Conservation (phyloP, 495 filamentous ascomycete genomes). For the Hyaloscypha finlandica region DNA sequence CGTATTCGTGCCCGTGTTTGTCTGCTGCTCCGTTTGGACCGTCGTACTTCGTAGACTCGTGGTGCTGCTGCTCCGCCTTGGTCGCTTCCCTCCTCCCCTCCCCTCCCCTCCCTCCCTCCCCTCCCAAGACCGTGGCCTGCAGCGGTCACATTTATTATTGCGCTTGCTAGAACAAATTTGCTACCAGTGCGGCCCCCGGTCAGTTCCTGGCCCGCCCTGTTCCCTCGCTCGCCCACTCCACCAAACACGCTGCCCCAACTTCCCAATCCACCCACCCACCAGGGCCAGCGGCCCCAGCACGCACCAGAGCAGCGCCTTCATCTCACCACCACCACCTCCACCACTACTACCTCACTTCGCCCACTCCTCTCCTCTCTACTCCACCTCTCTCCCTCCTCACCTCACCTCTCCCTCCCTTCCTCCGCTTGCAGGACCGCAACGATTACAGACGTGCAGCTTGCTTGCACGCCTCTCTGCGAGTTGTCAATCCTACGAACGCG, state of each 20-base stretch:
- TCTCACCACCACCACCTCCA: neutral
- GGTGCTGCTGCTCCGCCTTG: neutral
- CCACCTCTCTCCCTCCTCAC: slow-evolving; percentile 4
- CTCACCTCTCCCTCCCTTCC: slow-evolving; percentile 4
- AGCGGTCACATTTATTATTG: neutral
- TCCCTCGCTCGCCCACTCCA: neutral
- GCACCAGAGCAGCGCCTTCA: neutral
- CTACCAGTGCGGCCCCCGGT: neutral
- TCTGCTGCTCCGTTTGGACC: no score
- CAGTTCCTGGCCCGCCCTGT: neutral
- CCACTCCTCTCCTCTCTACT: slow-evolving; percentile 2
- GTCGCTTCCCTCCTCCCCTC: neutral
- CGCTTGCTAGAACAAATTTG: neutral
- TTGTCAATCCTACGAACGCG: slow-evolving; percentile 18
- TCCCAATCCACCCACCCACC: neutral
- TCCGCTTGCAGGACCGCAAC: slow-evolving; percentile 4
- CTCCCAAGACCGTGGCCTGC: neutral
- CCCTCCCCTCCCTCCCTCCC: neutral
- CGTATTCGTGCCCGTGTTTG: neutral
- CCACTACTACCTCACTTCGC: neutral
- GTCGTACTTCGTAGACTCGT: neutral
- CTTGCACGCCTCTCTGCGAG: slow-evolving; percentile 20
- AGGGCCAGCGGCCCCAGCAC: no score
- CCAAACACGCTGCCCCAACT: neutral
- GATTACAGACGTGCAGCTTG: slow-evolving; percentile 28